Evolutionary conservation across 768 basidiomycete genomes (phyloP), one percentile per base, ranked within the genome.

Genomic region (Scleroderma citrinum): DNA sequence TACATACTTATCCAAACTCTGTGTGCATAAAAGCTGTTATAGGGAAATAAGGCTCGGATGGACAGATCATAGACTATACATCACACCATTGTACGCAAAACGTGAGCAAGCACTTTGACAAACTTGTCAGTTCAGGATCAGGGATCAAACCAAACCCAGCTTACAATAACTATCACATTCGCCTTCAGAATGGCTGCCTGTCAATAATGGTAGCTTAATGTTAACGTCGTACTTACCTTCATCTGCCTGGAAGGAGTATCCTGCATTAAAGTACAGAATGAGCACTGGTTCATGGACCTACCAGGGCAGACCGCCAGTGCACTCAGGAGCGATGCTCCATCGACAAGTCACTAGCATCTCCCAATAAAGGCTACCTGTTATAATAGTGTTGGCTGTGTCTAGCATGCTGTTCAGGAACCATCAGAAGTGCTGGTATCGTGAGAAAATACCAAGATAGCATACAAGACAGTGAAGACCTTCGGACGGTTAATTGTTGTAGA

Each of bases 1-100:
- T 2, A n/a, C n/a, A n/a, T 40, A 62, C 60, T 59, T 54, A 62
- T 60, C 58, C 58, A 63, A 19, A 63, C 56, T 31, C 59, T 59
- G 24, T 62, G 61, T 23, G 47, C 46, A 24, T 60, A 63, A 26
- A 62, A 63, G 44, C 61, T 63, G 34, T 37, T 7, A 24, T 10
- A 19, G 14, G 23, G 6, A 0, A 1, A n/a, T 60, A 12, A 55
- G 50, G 16, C 4, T 35, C 32, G n/a, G n/a, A 5, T 3, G 1
- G 23, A 19, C 29, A 26, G 38, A 19, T 14, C 12, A 12, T 23
- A 4, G 24, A 12, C 2, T 34, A 24, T 17, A 21, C 13, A 10
- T 2, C 21, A 7, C 50, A 62, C 61, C 54, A 31, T 35, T 63
- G 56, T 7, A 62, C 59, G n/a, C 50, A 37, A 30, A 61, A 63